Percentiles rank a stretch among this genome's conserved stretches.
Conservation (phyloP, 192 early-diverging fungal genomes). For the Gryganskiella cystojenkinii region DNA sequence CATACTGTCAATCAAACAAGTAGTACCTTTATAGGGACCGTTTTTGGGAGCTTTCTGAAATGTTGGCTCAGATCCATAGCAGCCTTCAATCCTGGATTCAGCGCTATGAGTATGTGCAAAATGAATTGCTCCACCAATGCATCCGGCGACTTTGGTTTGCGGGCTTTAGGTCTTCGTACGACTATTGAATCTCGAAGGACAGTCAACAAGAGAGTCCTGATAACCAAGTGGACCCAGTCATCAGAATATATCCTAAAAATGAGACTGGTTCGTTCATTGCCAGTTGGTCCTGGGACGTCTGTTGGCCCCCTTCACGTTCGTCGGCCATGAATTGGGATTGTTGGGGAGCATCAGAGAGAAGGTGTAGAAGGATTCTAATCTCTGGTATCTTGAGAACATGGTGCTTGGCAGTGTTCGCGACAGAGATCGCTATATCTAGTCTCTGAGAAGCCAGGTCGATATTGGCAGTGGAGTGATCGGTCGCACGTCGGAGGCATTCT, state of each 20-base stretch:
- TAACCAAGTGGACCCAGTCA: background rate
- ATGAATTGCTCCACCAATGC: background rate
- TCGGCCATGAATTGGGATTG: background rate
- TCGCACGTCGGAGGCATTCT: background rate
- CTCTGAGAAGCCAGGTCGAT: background rate
- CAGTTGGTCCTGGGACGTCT: background rate
- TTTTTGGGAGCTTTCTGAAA: background rate
- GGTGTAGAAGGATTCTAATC: background rate
- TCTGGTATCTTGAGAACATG: constrained; percentile 4
- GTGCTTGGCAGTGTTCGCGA: background rate
- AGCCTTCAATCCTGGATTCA: background rate
- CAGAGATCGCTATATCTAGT: background rate
- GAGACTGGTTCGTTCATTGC: background rate
- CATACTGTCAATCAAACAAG: no score
- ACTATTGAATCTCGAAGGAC: constrained; percentile 1
- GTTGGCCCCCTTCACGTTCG: no score
- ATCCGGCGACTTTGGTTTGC: background rate
- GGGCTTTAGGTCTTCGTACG: background rate
- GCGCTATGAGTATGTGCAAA: background rate
- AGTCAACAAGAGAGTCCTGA: constrained; percentile 1
- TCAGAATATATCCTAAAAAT: background rate
- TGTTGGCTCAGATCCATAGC: background rate
- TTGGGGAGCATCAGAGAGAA: background rate
- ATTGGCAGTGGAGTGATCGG: constrained; percentile 4
- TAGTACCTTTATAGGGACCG: no score